Evolutionary conservation across 805 yeast species (phyloP), one percentile per base, ranked within the genome.

Genomic region (Metschnikowia continentalis): DNA sequence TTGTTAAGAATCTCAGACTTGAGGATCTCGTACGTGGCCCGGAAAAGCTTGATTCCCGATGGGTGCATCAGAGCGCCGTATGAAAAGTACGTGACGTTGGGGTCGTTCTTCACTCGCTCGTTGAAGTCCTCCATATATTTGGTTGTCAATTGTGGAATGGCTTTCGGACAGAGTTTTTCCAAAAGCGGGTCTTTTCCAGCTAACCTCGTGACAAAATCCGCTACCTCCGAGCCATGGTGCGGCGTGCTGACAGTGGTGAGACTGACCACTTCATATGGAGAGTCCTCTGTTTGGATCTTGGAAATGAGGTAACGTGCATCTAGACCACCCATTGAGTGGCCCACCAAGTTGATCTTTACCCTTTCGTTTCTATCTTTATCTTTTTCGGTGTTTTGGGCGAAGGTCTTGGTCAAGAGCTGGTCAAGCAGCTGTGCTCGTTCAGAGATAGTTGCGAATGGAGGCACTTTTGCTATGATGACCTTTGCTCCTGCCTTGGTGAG

Each of bases 271-370:
- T 81, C 70, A 58, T 81, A 84, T 23, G 75, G 69, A 44, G 72
- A 66, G 20, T 59, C 54, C 4, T 37, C 36, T 33, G 52, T 58
- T 44, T 61, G 62, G 3, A 86, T 63, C 45, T 78, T 71, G 0
- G 88, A 76, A 2, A 90, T 86, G 56, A 91, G 66, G 62, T 83
- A 88, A 47, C 97, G 70, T 33, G 90, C 81, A 62, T 91, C 97
- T 32, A 90, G 69, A 0, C 97, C 97, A 5, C 97, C 97, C 97
- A 90, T 90, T 0, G 96, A 89, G 63, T 90, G 97, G 5, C 94
- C 94, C 23, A 90, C 75, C 41, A 90, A 64, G 61, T 91, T 91
- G 14, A 90, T 75, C 52, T 81, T 82, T 19, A 82, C 55, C 3
- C 70, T 66, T 23, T 60, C 38, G 11, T 60, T 55, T 8, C 43